phyloP scores from a whole-genome alignment of 768 basidiomycete species.

The Cytidiella melzeri region DNA sequence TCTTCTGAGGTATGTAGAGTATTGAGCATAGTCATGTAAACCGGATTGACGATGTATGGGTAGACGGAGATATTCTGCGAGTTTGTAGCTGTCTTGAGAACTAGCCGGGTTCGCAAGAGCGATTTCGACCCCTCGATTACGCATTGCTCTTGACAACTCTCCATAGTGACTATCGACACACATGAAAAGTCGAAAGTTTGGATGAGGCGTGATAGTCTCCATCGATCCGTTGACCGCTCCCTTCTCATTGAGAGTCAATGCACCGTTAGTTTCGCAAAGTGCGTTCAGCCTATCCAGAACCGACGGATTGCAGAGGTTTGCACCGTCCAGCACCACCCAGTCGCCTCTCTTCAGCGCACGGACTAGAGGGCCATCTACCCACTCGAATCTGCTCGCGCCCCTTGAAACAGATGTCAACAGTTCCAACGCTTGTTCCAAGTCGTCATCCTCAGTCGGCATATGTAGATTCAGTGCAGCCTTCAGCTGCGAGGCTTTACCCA shows the following conservation, averaged over 20 bases:
- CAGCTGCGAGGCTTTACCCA: neutral
- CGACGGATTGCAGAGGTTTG: constrained; percentile 92
- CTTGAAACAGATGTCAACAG: constrained; percentile 21
- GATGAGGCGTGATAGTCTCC: constrained; percentile 74
- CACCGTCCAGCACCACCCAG: constrained; percentile 89
- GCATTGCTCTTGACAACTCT: constrained; percentile 96
- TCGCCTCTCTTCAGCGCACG: constrained; percentile 79
- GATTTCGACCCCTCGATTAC: constrained; percentile 92
- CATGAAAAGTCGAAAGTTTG: constrained; percentile 91
- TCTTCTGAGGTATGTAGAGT: neutral
- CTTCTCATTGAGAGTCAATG: constrained; percentile 81
- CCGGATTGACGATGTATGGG: constrained; percentile 20
- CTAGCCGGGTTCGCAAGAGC: constrained; percentile 34
- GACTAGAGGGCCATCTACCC: constrained; percentile 92
- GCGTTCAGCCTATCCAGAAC: constrained; percentile 96
- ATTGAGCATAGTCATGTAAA: neutral
- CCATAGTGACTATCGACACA: constrained; percentile 85
- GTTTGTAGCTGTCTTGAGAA: constrained; percentile 40
- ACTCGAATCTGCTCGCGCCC: constrained; percentile 66
- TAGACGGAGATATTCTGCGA: constrained; percentile 46
- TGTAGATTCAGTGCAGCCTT: neutral
- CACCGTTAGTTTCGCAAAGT: constrained; percentile 83
- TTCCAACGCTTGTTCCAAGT: constrained; percentile 16
- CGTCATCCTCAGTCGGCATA: neutral
- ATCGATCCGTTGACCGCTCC: constrained; percentile 76